Conservation (phyloP, 108 stramenopile genomes). For the Conticribra guillardii region DNA sequence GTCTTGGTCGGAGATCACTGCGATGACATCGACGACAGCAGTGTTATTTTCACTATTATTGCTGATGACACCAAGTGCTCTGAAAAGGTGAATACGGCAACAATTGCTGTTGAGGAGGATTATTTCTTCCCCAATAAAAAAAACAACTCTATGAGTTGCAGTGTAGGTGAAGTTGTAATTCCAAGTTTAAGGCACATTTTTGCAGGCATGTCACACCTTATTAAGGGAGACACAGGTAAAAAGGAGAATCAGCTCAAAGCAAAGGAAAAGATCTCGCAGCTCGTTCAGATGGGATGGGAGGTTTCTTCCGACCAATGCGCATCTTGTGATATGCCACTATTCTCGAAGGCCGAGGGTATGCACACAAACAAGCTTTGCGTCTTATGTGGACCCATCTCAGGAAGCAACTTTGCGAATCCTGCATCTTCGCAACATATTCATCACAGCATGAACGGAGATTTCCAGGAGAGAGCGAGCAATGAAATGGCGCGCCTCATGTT, state of each 20-base stretch:
- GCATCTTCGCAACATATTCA: no score
- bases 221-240: background rate
- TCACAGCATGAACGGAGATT: background rate
- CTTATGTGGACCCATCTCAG: background rate
- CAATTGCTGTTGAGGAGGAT: background rate
- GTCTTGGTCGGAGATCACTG: background rate
- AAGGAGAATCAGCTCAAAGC: background rate
- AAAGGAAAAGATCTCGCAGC: background rate
- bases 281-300: background rate
- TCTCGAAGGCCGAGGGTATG: background rate
- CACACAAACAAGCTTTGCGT: background rate
- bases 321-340: background rate
- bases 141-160: background rate
- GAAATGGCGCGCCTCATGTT: background rate
- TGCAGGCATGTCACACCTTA: background rate
- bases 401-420: background rate
- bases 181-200: background rate
- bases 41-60: background rate
- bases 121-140: background rate
- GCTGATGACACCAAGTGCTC: background rate
- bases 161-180: background rate
- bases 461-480: background rate
- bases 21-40: background rate
- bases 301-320: background rate
- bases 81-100: background rate